Evolutionary conservation across 495 filamentous ascomycete genomes (phyloP), one percentile per base, ranked within the genome.

Genomic region (Pseudevernia furfuracea): DNA sequence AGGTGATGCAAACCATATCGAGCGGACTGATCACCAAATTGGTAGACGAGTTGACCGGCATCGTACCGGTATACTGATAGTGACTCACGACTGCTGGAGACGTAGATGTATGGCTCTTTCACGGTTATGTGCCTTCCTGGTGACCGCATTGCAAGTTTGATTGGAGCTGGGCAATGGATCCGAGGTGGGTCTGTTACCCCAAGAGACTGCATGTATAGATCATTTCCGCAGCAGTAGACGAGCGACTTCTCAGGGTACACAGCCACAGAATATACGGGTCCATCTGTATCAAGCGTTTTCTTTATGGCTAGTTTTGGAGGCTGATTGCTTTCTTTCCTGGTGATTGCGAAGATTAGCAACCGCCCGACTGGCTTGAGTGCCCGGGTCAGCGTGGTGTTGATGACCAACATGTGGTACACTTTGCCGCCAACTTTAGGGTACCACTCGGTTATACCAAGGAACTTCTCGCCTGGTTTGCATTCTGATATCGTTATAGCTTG

Each of bases 391-490:
- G 44, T 57, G 15, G 70, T 70, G 56, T 64, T 38, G 14, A 83
- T 71, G 37, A 78, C 74, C 34, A 83, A 69, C 59, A 81, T 73
- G 65, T 83, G 78, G 41, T 80, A 79, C 49, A 72, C 68, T n/a
- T 79, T 69, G 14, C 72, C 75, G 28, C 72, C 71, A 63, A 71
- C 73, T 49, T 68, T 69, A 36, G 78, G 79, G 11, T 72, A 74
- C 81, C 81, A 83, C 63, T 83, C 81, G 23, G 78, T 61, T 15
- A 82, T 78, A 59, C 78, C 81, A 37, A 76, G 77, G 58, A 82
- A 75, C 19, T 71, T 76, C 66, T 83, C 81, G 10, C 79, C 79
- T n/a, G 74, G 70, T 37, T 72, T 17, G 71, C 72, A 44, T 57
- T 63, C 61, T 19, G 39, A 32, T 25, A 23, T 43, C 39, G 38